Percentiles rank a stretch among this genome's conserved stretches.
These are phyloP conservation scores for Volvox reticuliferus DNA, from an alignment of 139 green algal genomes.

Conservation along the genomic window DNA sequence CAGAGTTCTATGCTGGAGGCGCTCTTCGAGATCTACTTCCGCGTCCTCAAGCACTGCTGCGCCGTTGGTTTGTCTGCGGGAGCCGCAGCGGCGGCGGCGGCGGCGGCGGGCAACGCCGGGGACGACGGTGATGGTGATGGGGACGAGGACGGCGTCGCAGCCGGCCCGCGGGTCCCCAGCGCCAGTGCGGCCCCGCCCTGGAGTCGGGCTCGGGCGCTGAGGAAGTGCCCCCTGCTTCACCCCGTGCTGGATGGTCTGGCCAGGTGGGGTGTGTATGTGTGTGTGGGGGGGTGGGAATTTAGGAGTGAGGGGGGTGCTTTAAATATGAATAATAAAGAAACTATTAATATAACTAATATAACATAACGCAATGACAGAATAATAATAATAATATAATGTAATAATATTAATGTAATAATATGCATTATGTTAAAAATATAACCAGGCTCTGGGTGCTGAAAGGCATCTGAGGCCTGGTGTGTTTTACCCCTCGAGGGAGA, in stretches of 20 bases:
- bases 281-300: too few species aligned
- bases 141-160: neutral
- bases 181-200: neutral
- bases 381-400: too few species aligned
- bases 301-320: too few species aligned
- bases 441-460: too few species aligned
- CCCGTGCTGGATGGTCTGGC: conserved; percentile 74
- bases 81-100: neutral
- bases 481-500: too few species aligned
- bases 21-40: conserved; percentile 87
- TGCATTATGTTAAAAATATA: too few species aligned
- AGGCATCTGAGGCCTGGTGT: too few species aligned
- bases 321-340: too few species aligned
- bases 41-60: conserved; percentile 79
- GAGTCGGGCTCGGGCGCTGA: conserved; percentile 29
- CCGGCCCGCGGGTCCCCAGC: neutral
- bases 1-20: conserved; percentile 77
- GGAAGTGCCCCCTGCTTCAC: conserved; percentile 81
- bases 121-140: neutral
- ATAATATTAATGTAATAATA: too few species aligned
- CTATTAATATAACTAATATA: too few species aligned
- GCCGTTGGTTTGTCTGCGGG: conserved; percentile 32
- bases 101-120: neutral
- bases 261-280: conserved; percentile 10
- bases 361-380: too few species aligned